A percentile compares a stretch with the other conserved stretches of the same genome.
Conservation (phyloP, 352 stramenopile genomes). For the Saprolegnia diclina region DNA sequence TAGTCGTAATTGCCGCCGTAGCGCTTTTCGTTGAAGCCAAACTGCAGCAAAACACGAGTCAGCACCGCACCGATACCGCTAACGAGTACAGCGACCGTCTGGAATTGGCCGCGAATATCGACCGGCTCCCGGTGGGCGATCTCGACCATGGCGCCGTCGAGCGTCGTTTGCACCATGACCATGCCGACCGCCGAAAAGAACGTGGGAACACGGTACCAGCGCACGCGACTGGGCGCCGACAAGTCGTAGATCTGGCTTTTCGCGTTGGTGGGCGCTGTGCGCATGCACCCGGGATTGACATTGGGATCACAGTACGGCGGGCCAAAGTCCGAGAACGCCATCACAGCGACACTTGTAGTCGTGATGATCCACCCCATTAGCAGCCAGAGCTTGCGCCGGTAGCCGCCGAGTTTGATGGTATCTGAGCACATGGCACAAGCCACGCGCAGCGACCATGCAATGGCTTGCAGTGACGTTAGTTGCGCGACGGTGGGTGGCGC, state of each 20-base stretch:
- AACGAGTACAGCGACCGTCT: not conserved
- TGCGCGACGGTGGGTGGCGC: not conserved
- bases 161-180: not conserved
- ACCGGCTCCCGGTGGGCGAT: not conserved
- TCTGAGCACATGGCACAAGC: conserved; percentile 13
- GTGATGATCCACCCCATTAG: not conserved
- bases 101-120: not conserved
- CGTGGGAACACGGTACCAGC: not conserved
- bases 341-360: not conserved
- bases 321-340: conserved; percentile 3
- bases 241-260: not conserved
- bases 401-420: not conserved
- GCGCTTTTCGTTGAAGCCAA: not conserved
- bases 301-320: conserved; percentile 12
- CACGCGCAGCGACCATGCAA: conserved; percentile 9
- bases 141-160: conserved; percentile 1
- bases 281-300: not conserved
- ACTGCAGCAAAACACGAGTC: not conserved
- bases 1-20: conserved; percentile 4
- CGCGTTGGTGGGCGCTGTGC: not conserved
- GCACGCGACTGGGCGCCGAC: not conserved
- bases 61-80: not conserved
- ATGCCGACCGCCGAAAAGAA: not conserved
- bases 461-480: not conserved
- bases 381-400: conserved; percentile 6